Evolutionary conservation across 1,139 yeast genomes (phyloP), one percentile per base, ranked within the genome.

Genomic region (Scheffersomyces titani): DNA sequence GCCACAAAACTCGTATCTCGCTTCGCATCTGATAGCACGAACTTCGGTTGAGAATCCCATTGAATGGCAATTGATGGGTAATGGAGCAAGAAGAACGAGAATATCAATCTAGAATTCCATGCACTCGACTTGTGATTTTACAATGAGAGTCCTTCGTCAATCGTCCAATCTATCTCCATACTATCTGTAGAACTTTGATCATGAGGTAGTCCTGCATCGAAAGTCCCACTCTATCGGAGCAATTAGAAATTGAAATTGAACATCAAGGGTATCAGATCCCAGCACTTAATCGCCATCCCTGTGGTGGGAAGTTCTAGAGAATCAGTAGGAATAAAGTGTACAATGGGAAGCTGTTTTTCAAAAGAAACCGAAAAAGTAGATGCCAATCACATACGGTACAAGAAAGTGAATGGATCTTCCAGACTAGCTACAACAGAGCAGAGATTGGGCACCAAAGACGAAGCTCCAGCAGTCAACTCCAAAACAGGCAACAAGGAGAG

Each of bases 271-370:
- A 9, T 6, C 16, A 13, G 13, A 30, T 30, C 40, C n/a, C 40
- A 30, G 16, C 13, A 3, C 40, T 13, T 30, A 9, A 30, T 30
- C 40, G 16, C 40, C 40, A 30, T 30, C 40, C 40, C 40, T 30
- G 40, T 16, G 7, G 7, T 30, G 40, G 40, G 40, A 30, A 30
- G 40, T 30, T 16, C n/a, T n/a, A n/a, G 13, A 30, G 40, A 30
- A 30, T 5, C 4, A 30, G 40, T 16, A 30, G 13, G 9, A 30
- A 16, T 30, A 30, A 16, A 30, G 40, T 30, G 16, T 30, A 11
- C 19, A 30, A 62, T 60, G 65, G 65, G 65, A 45, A 59, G 59
- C 50, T 62, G 65, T 57, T 50, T 51, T 22, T 62, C 65, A 36
- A 62, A 30, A 11, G 40, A 7, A 55, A 54, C 52, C 47, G 47